These are phyloP conservation scores for Pichia sp. DNA, from an alignment of 1,139 yeast species.

Conservation along the genomic window DNA sequence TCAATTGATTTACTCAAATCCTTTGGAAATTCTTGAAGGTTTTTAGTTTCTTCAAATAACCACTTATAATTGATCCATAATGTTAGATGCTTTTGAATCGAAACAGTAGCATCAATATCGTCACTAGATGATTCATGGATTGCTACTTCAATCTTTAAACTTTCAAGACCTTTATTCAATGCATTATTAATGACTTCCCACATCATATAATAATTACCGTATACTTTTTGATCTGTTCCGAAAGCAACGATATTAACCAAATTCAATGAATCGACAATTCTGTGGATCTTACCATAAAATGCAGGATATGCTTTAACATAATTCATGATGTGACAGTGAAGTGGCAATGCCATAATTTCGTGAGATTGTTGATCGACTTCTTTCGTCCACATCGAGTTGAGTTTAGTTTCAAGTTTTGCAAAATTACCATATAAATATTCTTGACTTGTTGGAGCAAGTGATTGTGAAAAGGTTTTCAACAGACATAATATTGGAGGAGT, in stretches of 20 bases:
- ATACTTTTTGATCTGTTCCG: constrained; percentile 20
- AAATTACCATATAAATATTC: constrained; percentile 61
- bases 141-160: constrained; percentile 18
- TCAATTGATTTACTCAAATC: constrained; percentile 26
- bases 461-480: constrained; percentile 38
- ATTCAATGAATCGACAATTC: constrained; percentile 25
- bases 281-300: constrained; percentile 40
- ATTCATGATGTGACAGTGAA: constrained; percentile 38
- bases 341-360: constrained; percentile 42
- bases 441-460: constrained; percentile 54
- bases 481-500: constrained; percentile 43
- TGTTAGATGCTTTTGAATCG: constrained; percentile 21
- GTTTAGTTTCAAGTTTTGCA: constrained; percentile 51
- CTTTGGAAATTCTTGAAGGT: constrained; percentile 23
- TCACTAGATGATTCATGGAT: constrained; percentile 7
- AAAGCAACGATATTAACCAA: constrained; percentile 16
- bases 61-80: constrained; percentile 32
- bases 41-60: constrained; percentile 29
- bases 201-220: constrained; percentile 22
- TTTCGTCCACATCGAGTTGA: constrained; percentile 56
- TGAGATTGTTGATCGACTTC: constrained; percentile 56
- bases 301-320: constrained; percentile 45
- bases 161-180: constrained; percentile 15
- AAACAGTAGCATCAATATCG: constrained; percentile 15
- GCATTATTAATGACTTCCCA: constrained; percentile 25